phyloP scores from a whole-genome alignment of 2,329 filamentous ascomycete species.

The Ceratocystis variospora region DNA sequence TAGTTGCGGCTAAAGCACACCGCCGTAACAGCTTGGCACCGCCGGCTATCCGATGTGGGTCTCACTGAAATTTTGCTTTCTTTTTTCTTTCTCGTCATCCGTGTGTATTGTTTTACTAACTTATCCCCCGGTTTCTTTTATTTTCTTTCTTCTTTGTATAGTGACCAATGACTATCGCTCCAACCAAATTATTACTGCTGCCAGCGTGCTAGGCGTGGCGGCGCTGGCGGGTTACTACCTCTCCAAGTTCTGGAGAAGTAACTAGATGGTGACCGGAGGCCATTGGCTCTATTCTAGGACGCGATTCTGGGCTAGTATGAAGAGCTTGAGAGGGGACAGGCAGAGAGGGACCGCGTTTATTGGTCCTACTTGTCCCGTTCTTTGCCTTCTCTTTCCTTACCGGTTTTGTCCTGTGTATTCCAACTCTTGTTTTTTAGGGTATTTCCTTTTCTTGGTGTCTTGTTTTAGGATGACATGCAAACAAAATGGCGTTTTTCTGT shows the following conservation, averaged over 20 bases:
- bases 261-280: no score
- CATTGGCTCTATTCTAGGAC: no score
- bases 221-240: conserved; percentile 28
- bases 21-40: conserved; percentile 17
- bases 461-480: conserved; percentile 10
- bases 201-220: conserved; percentile 27
- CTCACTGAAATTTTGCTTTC: conserved; percentile 1
- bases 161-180: conserved; percentile 26
- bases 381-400: no score
- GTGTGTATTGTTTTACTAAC: not conserved
- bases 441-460: not conserved
- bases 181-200: conserved; percentile 26
- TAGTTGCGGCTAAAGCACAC: conserved; percentile 52
- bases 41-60: conserved; percentile 14
- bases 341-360: no score
- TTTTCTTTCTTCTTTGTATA: conserved; percentile 14
- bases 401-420: not conserved
- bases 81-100: not conserved
- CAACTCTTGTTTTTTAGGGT: conserved; percentile 9
- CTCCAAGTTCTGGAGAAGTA: conserved; percentile 18
- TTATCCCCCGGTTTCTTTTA: not conserved
- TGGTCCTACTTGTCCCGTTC: no score
- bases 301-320: no score
- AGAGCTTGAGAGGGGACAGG: no score
- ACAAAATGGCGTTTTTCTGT: conserved; percentile 14